Base-by-base conservation (phyloP, 2,329 filamentous ascomycete species). In the Epichloe sylvatica region DNA sequence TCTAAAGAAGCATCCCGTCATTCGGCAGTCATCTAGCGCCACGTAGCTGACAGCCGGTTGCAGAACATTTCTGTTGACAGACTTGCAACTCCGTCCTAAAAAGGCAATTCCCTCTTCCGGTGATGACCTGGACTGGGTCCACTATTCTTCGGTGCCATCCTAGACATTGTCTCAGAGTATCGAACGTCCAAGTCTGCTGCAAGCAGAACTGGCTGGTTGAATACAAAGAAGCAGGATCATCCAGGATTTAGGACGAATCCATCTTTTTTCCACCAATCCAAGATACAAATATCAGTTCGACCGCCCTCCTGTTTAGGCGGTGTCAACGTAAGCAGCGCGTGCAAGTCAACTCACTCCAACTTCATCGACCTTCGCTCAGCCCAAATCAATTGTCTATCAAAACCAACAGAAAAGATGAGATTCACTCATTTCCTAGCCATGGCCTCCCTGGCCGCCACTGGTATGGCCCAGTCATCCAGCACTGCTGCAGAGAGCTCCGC, bases 321-420 rank as follows among this genome's bases (percentile, higher is more conserved):
- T 38, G 5, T 21, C 15, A 33, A 5, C 8, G 3, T 33, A 19
- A 39, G 8, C 8, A 40, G 12, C 34, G 11, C 44, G 19, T 19
- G 19, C 23, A 19, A 40, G 11, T n/a, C 23, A 5, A n/a, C 6
- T n/a, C 25, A n/a, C 17, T 41, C 51, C 47, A 56, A 52, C 49
- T 54, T 56, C 47, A 49, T 50, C 53, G 15, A 52, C 52, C 45
- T 44, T 54, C 50, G 50, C 52, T 57, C 40, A 44, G 17, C 15
- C 13, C 25, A 13, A 34, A 37, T 5, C 15, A 21, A 36, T 43
- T 45, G 43, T 15, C 38, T 6, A 39, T 19, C 38, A 11, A 19
- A 41, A 23, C 9, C 25, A 46, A 47, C 17, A 41, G 42, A 53
- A 57, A 65, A 54, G 8, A 70, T 70, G 67, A 67, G 61, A 57